Conservation (phyloP, 2,329 filamentous ascomycete species). For the Furcasterigmium sp. region DNA sequence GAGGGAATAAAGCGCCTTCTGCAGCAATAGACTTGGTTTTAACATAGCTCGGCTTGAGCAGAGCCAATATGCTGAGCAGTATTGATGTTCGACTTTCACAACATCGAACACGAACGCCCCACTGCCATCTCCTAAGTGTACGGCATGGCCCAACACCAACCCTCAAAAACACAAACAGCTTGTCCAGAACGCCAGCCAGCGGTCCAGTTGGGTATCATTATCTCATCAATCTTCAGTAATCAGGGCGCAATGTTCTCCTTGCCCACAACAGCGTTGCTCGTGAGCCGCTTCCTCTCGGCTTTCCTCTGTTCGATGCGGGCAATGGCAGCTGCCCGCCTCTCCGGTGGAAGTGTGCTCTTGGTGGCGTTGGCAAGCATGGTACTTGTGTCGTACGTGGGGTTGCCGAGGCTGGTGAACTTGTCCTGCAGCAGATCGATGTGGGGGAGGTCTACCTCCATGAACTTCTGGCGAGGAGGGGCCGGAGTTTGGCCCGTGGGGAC, state of each 20-base stretch:
- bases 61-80: too few species aligned
- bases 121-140: constrained; percentile 5
- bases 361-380: constrained; percentile 31
- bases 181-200: constrained; percentile 1
- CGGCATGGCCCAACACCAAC: constrained; percentile 7
- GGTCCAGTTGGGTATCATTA: not conserved
- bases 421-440: constrained; percentile 40
- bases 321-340: constrained; percentile 47
- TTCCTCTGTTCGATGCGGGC: constrained; percentile 49
- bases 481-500: constrained; percentile 15
- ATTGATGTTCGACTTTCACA: too few species aligned
- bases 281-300: constrained; percentile 40
- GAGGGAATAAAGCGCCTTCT: not conserved
- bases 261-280: constrained; percentile 20
- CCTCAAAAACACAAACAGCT: constrained; percentile 2
- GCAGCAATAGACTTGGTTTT: not conserved
- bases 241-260: constrained; percentile 45
- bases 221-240: not conserved
- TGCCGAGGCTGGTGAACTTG: constrained; percentile 39
- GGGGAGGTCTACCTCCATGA: constrained; percentile 21
- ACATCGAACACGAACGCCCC: constrained; percentile 11
- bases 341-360: constrained; percentile 40
- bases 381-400: constrained; percentile 24
- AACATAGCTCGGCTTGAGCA: not conserved
- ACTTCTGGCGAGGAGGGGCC: constrained; percentile 16